Base-by-base conservation (phyloP, 2,329 filamentous ascomycete genomes). In the Alternaria arbusti region DNA sequence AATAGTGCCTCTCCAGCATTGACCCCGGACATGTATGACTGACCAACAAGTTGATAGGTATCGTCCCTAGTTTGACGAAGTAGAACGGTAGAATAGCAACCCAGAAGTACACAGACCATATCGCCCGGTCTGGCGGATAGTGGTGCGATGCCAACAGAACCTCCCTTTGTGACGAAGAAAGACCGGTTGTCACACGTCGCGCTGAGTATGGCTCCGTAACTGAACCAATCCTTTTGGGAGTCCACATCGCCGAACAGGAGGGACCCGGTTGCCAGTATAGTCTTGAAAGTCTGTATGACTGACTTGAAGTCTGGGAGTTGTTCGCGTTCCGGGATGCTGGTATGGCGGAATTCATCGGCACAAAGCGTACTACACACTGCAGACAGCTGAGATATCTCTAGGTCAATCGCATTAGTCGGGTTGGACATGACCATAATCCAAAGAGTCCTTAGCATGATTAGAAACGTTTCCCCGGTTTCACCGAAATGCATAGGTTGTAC, bases 281-380 rank as follows among this genome's bases (percentile, higher is more conserved):
- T 0, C 36, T 40, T 40, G 36, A 40, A 11, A 1, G 2, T 40
- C 6, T 11, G 36, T 9, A 40, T 6, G 36, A 11, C 9, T 1
- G 9, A 11, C 9, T 40, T 6, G 1, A 40, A 40, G 0, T 40
- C 9, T 17, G 36, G 36, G 2, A 0, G 1, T 8, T 11, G 1
- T 40, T 40, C 5, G 8, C 9, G 36, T 1, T 11, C 0, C 5
- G 36, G 36, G 36, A 40, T 17, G 0, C 0, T 17, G 36, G 9
- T 0, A 17, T 40, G 36, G n/a, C 36, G 8, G n/a, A 40, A 40
- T 1, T 0, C 0, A 3, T n/a, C 36, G 5, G 4, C 0, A 6
- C 36, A 40, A 40, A 40, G 32, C 15, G 8, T 5, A 6, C 17
- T 9, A 40, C 36, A 40, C 32, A 10, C 4, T 1, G 32, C 32